Evolutionary conservation across 371 early-diverging fungal species (phyloP).

Genomic region (Rhizopus sp.): DNA sequence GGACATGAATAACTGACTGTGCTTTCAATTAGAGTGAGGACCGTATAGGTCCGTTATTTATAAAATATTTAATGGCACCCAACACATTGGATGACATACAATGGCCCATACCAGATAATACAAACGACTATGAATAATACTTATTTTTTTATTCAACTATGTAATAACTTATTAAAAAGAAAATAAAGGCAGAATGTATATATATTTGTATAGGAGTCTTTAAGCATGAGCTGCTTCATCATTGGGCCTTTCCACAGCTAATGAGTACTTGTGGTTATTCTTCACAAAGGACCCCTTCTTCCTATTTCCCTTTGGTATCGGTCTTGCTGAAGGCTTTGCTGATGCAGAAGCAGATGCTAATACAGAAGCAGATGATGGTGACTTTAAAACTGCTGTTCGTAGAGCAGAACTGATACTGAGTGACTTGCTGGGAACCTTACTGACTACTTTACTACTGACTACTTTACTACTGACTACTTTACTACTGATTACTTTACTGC

Average conservation of each 20-base stretch:
- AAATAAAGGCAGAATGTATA: not conserved
- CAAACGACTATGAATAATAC: not conserved
- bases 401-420: not conserved
- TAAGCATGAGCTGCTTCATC: constrained; percentile 2
- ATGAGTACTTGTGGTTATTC: constrained; percentile 1
- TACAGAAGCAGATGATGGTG: not conserved
- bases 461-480: too few species aligned
- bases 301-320: not conserved
- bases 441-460: not conserved
- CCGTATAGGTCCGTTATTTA: constrained; percentile 8
- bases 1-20: not conserved
- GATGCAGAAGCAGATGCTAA: not conserved
- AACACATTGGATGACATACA: constrained; percentile 13
- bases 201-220: not conserved
- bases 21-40: not conserved
- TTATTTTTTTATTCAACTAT: not conserved
- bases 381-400: not conserved
- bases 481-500: not conserved
- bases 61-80: constrained; percentile 17
- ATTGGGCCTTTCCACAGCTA: constrained; percentile 2
- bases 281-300: not conserved
- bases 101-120: constrained; percentile 1
- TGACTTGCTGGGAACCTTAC: not conserved
- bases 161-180: not conserved
- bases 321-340: not conserved